phyloP scores from a whole-genome alignment of 2,329 filamentous ascomycete genomes.

The Sclerotinia glacialis region DNA sequence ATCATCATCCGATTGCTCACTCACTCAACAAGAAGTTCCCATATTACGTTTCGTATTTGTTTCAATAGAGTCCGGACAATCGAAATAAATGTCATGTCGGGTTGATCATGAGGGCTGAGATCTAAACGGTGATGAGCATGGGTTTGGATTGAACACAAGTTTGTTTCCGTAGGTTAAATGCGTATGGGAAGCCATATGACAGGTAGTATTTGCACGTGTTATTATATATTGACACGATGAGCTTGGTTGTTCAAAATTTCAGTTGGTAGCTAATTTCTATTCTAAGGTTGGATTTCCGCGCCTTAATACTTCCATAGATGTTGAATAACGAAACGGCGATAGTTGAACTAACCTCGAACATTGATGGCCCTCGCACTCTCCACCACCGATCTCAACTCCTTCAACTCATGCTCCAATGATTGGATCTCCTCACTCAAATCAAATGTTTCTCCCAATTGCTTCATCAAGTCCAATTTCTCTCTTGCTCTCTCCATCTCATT shows the following conservation, averaged over 20 bases:
- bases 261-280: background rate
- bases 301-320: background rate
- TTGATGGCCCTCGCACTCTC: background rate
- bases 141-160: background rate
- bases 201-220: background rate
- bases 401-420: no score
- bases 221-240: no score
- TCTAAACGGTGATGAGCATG: background rate
- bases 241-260: no score
- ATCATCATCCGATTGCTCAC: background rate
- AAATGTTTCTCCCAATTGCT: background rate
- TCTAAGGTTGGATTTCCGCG: background rate
- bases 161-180: background rate
- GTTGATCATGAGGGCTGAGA: background rate
- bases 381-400: background rate
- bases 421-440: background rate
- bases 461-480: background rate
- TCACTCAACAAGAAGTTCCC: background rate
- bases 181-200: background rate
- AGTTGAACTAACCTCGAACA: background rate
- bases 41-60: no score
- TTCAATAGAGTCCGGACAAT: no score
- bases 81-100: background rate
- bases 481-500: background rate
- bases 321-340: background rate